Conservation (phyloP, 345 rosid genomes). For the Arabis alpina region DNA sequence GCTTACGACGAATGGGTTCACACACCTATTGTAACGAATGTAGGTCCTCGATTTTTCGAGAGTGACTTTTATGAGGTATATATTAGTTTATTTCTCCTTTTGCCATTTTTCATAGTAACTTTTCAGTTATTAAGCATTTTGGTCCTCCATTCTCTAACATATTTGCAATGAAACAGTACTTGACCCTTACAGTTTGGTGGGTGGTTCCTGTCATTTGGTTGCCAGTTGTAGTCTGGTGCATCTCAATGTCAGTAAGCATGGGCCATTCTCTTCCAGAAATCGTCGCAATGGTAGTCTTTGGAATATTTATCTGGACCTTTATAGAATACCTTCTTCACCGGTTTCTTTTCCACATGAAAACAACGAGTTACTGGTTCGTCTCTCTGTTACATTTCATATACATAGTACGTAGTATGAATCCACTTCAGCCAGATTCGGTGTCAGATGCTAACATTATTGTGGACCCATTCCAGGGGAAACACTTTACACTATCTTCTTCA, state of each 20-base stretch:
- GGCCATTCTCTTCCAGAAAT: constrained; percentile 54
- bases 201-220: constrained; percentile 76
- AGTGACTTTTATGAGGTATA: constrained; percentile 73
- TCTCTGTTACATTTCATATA: constrained; percentile 14
- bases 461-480: constrained; percentile 65
- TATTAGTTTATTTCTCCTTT: constrained; percentile 9
- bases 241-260: constrained; percentile 48
- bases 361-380: constrained; percentile 64
- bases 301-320: constrained; percentile 71
- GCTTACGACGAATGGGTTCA: constrained; percentile 82
- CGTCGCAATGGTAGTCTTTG: constrained; percentile 48
- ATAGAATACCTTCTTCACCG: constrained; percentile 74
- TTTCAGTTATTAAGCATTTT: not conserved
- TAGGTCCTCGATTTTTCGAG: constrained; percentile 72
- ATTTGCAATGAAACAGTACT: constrained; percentile 50
- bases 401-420: constrained; percentile 6
- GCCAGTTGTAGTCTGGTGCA: constrained; percentile 58
- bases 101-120: not conserved
- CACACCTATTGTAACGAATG: constrained; percentile 70
- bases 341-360: constrained; percentile 73
- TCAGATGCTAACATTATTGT: constrained; percentile 19
- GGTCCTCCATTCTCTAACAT: constrained; percentile 25
- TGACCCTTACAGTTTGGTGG: constrained; percentile 85
- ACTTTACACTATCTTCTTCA: constrained; percentile 88
- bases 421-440: constrained; percentile 8